Evolutionary conservation across 495 filamentous ascomycete species (phyloP), one percentile per base, ranked within the genome.

Genomic region (Daldinia grandis): DNA sequence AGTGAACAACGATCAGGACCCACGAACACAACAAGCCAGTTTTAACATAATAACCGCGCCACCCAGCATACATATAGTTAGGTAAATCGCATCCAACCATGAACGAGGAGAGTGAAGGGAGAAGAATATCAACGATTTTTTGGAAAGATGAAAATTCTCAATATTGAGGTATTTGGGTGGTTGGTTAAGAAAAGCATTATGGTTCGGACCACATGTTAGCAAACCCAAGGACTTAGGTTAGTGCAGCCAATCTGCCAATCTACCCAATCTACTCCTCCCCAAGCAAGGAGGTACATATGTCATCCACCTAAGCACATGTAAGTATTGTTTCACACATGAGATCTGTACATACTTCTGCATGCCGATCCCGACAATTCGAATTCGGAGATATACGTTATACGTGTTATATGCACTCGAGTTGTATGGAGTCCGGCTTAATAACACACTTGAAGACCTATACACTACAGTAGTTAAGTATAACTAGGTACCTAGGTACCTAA

Each of bases 241-340:
- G 17, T 47, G 19, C 8, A 24, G 24, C 42, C 42, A 47, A 47
- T 47, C 33, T 35, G 3, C 33, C 33, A 35, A 35, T 35, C 33
- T 35, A 35, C 33, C 42, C 42, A 47, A 47, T 47, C 42, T 7
- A 21, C 42, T 47, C n/a, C 42, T 47, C 42, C 17, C 0, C 17
- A 47, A 47, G 38, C 42, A 12, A 47, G 19, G 42, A 24, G 9
- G 9, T 47, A 24, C 19, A 47, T 47, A 47, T 47, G 42, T 0
- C 19, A 47, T 47, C 42, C 42, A 47, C 42, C 42, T 24, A 47
- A 47, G 42, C 42, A 47, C 42, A 47, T 47, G 42, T 47, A 47
- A 47, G 42, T 47, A 47, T 47, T 47, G 42, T 47, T 47, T 47
- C 19, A 47, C 42, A 47, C 42, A 47, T 47, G 19, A 47, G 42